A percentile compares a stretch with the other conserved stretches of the same genome.
These are phyloP conservation scores for Lactarius trivialis DNA, from an alignment of 768 basidiomycete species.

Conservation along the genomic window DNA sequence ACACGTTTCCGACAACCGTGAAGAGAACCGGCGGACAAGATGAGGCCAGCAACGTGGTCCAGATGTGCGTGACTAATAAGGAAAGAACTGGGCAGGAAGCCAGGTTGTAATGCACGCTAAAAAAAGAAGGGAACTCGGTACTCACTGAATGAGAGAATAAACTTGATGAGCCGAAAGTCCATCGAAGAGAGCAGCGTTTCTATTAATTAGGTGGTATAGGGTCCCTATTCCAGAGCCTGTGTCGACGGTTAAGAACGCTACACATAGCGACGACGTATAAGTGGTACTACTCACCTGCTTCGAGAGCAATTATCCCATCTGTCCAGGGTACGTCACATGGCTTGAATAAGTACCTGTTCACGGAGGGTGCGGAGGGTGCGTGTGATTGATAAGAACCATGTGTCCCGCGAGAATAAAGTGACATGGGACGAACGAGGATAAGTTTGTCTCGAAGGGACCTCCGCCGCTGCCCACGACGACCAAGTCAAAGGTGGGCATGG, in stretches of 20 bases:
- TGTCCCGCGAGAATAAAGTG: constrained; percentile 12
- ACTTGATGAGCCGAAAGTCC: constrained; percentile 38
- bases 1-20: constrained; percentile 56
- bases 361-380: no score
- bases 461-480: constrained; percentile 73
- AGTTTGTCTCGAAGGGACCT: constrained; percentile 83
- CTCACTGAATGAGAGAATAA: constrained; percentile 49
- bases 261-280: neutral
- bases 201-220: constrained; percentile 50
- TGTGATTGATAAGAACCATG: neutral
- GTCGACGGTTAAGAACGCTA: neutral
- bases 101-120: neutral
- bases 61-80: constrained; percentile 86
- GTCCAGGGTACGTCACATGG: constrained; percentile 58
- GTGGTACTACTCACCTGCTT: constrained; percentile 60
- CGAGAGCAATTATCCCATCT: constrained; percentile 76
- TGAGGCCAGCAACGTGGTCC: constrained; percentile 80
- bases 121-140: neutral
- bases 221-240: constrained; percentile 85
- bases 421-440: constrained; percentile 62
- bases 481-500: constrained; percentile 57
- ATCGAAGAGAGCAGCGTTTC: constrained; percentile 51
- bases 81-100: constrained; percentile 51
- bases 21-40: constrained; percentile 78
- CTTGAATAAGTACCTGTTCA: constrained; percentile 80